Evolutionary conservation across 1,139 yeast genomes (phyloP), one percentile per base, ranked within the genome.

Genomic region (Pneumocystis sp.): DNA sequence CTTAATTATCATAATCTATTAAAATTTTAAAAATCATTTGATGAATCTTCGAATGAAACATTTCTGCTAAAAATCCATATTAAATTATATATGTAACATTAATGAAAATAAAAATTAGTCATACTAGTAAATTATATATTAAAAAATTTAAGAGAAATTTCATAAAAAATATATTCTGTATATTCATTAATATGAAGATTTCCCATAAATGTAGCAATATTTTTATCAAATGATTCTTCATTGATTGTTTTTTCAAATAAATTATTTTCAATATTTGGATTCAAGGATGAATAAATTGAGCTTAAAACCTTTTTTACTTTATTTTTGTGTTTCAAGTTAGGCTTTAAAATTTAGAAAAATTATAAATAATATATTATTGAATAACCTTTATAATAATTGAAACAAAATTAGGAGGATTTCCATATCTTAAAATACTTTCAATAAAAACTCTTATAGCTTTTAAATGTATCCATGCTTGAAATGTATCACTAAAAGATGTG

Each of bases 361-460:
- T 5, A 61, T 40, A 66, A 82, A 76, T 65, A 63, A 37, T 62
- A 31, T 39, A 50, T 1, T 44, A 12, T 1, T 2, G 12, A 25
- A 60, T 37, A 25, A 65, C 66, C 70, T 82, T 80, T 66, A 86
- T 76, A 64, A 85, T 77, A 70, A 77, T 84, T 66, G 87, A 84
- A 73, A 85, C 83, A 75, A 93, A 93, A 73, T 87, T 87, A 59
- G 98, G 97, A 56, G 98, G 98, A 69, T 93, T 82, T 0, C 99
- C 99, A 75, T 93, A 93, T 76, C 98, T 86, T 74, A 93, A 81
- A 17, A 93, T 96, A 66, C 83, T 78, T 72, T 84, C 87, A 37
- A 84, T 86, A 72, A 79, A 84, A 60, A 83, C 78, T 62, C 86
- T 79, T 64, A 84, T 74, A 6, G 83, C 81, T 77, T 90, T 90